A percentile compares a stretch with the other conserved stretches of the same genome.
phyloP scores from a whole-genome alignment of 257 asterid genomes.

The Avicennia marina region DNA sequence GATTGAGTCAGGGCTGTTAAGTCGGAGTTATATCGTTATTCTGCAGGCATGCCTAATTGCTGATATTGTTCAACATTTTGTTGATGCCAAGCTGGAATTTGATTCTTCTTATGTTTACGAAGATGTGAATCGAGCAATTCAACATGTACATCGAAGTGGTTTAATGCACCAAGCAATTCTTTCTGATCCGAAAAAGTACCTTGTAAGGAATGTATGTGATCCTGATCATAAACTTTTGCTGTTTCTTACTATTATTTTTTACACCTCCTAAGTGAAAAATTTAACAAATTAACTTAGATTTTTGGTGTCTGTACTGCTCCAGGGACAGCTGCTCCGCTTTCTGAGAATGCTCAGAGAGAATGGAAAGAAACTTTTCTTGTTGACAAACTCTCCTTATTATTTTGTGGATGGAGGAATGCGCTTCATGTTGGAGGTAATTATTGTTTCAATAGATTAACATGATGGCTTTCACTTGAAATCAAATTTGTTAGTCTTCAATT shows the following conservation, averaged over 20 bases:
- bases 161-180: slow-evolving; percentile 82
- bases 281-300: slow-evolving; percentile 11
- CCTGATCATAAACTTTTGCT: slow-evolving; percentile 1
- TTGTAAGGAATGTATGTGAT: slow-evolving; percentile 72
- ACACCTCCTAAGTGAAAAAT: slow-evolving; percentile 4
- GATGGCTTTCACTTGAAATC: slow-evolving; percentile 9
- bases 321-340: slow-evolving; percentile 72
- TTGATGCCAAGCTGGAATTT: slow-evolving; percentile 92
- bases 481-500: background rate
- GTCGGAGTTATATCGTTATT: slow-evolving; percentile 5
- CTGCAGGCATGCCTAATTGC: slow-evolving; percentile 95
- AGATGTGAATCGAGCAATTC: slow-evolving; percentile 89
- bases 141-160: slow-evolving; percentile 89
- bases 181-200: slow-evolving; percentile 75
- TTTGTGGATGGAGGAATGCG: slow-evolving; percentile 98
- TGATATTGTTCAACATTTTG: slow-evolving; percentile 93
- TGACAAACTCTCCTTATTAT: slow-evolving; percentile 91
- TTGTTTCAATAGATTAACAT: slow-evolving; percentile 1
- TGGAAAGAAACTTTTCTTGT: slow-evolving; percentile 88
- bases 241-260: background rate
- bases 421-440: slow-evolving; percentile 78
- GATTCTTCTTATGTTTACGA: slow-evolving; percentile 84
- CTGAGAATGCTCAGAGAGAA: slow-evolving; percentile 77
- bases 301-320: slow-evolving; percentile 22
- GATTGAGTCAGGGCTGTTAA: slow-evolving; percentile 10